These are phyloP conservation scores for Salix purpurea DNA, from an alignment of 345 rosid genomes.

Conservation along the genomic window DNA sequence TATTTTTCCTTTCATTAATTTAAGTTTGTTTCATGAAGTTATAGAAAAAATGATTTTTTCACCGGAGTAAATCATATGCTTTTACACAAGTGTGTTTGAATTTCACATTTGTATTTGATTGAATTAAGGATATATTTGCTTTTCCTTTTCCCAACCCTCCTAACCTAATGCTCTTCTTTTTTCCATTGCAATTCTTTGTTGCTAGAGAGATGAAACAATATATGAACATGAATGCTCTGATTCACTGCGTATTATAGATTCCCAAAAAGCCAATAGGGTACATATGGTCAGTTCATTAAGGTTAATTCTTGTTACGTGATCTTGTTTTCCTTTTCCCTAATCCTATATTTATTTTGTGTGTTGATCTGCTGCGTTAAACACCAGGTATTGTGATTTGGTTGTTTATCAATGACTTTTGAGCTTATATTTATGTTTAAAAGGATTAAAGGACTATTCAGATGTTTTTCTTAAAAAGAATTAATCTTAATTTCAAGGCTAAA, in stretches of 20 bases:
- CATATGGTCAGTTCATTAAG: slow-evolving; percentile 97
- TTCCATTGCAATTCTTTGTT: slow-evolving; percentile 10
- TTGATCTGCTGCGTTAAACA: too few species aligned
- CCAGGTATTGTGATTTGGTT: too few species aligned
- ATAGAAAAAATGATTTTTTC: not conserved
- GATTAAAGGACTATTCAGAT: too few species aligned
- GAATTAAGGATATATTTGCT: not conserved
- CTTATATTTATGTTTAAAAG: too few species aligned
- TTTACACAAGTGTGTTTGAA: not conserved
- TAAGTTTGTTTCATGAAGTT: not conserved
- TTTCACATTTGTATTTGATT: too few species aligned
- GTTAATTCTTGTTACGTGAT: slow-evolving; percentile 35
- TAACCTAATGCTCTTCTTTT: not conserved
- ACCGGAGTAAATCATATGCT: not conserved
- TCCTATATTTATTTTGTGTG: too few species aligned
- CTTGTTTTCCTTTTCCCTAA: too few species aligned
- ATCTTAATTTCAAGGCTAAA: too few species aligned
- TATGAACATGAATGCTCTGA: slow-evolving; percentile 94
- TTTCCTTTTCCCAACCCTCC: slow-evolving; percentile 1
- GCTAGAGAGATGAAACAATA: slow-evolving; percentile 88
- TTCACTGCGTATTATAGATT: slow-evolving; percentile 95
- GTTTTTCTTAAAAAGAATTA: too few species aligned
- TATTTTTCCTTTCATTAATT: not conserved
- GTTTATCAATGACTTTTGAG: slow-evolving; percentile 3
- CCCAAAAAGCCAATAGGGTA: slow-evolving; percentile 95